Conservation (phyloP, 208 protist genomes). For the Trypanosomatidae sp. region DNA sequence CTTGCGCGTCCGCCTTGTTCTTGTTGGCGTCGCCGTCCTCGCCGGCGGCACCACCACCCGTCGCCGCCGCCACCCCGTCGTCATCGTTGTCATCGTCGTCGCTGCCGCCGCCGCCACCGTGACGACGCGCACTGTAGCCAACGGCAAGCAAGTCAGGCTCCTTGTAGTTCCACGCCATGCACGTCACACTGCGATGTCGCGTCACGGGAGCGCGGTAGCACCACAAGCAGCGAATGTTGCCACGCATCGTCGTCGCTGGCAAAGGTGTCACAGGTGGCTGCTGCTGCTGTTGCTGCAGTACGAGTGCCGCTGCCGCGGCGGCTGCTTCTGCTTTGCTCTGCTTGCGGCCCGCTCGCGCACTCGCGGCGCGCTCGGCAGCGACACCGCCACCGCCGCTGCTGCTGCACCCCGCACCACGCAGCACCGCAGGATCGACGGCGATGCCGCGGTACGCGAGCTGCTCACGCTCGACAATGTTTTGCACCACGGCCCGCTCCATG, state of each 20-base stretch:
- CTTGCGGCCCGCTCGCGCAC: not conserved
- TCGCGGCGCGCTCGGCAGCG: not conserved
- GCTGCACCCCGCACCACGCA: not conserved
- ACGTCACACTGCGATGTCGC: conserved; percentile 64
- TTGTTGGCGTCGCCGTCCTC: not conserved
- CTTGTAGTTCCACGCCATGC: conserved; percentile 87
- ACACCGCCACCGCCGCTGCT: not conserved
- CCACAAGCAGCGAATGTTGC: conserved; percentile 40
- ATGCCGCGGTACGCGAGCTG: conserved; percentile 84
- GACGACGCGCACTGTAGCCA: conserved; percentile 18
- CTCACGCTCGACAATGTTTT: conserved; percentile 75
- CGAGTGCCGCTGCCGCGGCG: not conserved
- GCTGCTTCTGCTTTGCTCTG: not conserved
- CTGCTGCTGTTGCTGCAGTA: too few species aligned
- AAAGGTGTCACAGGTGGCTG: not conserved
- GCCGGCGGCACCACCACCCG: too few species aligned
- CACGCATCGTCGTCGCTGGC: not conserved
- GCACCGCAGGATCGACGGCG: conserved; percentile 14
- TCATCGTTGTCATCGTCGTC: conserved; percentile 1
- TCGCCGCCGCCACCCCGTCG: too few species aligned
- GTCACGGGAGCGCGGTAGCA: conserved; percentile 65
- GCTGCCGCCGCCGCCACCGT: not conserved
- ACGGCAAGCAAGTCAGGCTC: conserved; percentile 79
- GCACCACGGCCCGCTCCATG: conserved; percentile 87
- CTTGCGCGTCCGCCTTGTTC: not conserved